Evolutionary conservation across 1,284 basidiomycete genomes (phyloP).

Genomic region (Schizophyllum amplum): DNA sequence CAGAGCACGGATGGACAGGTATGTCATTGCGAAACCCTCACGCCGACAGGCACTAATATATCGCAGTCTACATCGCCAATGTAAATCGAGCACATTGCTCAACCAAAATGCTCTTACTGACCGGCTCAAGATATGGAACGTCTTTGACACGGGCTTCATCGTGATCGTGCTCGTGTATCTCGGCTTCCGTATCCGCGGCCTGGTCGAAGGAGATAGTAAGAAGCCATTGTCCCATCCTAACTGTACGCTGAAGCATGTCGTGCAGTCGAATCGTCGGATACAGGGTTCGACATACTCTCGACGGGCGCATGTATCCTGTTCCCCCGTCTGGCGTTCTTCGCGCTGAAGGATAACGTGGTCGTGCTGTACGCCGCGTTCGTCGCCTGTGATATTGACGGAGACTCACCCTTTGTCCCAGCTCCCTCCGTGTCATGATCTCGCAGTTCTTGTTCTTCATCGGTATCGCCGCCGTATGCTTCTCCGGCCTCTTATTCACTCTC

Average conservation of each 20-base stretch:
- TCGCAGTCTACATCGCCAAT: slow-evolving; percentile 73
- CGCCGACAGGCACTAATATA: background rate
- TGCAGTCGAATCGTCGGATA: slow-evolving; percentile 47
- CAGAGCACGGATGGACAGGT: slow-evolving; percentile 84
- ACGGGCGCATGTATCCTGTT: slow-evolving; percentile 85
- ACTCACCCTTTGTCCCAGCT: slow-evolving; percentile 31
- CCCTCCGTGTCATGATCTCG: slow-evolving; percentile 64
- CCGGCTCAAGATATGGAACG: slow-evolving; percentile 69
- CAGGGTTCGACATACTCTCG: slow-evolving; percentile 77
- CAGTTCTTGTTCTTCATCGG: slow-evolving; percentile 83
- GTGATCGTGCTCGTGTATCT: slow-evolving; percentile 67
- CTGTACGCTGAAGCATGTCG: background rate
- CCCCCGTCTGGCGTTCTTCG: slow-evolving; percentile 84
- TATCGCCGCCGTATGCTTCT: slow-evolving; percentile 79
- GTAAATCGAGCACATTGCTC: slow-evolving; percentile 26
- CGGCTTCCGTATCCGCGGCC: slow-evolving; percentile 56
- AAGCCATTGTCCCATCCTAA: background rate
- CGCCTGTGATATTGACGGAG: slow-evolving; percentile 3
- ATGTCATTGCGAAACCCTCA: slow-evolving; percentile 20
- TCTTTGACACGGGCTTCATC: slow-evolving; percentile 77
- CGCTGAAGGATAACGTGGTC: slow-evolving; percentile 77
- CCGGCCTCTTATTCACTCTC: slow-evolving; percentile 78
- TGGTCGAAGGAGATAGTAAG: slow-evolving; percentile 49
- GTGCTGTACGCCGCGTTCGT: slow-evolving; percentile 51
- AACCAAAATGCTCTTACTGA: slow-evolving; percentile 3